Conservation (phyloP, 2,329 filamentous ascomycete genomes). For the Atkinsonella texensis region DNA sequence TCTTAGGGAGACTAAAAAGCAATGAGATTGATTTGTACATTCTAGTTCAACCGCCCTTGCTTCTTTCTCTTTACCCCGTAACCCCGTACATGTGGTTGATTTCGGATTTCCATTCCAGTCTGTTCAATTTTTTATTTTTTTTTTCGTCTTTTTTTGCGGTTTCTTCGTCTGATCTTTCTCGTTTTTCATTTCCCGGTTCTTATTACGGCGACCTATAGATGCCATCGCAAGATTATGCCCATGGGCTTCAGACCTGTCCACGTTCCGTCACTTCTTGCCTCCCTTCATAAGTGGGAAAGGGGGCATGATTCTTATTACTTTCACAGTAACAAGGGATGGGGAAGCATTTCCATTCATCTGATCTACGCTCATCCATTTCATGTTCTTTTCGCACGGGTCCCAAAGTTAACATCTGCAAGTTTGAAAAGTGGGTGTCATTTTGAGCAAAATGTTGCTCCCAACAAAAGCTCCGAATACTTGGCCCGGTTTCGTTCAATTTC, state of each 20-base stretch:
- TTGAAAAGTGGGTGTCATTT: too few relatives aligned
- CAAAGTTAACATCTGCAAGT: too few relatives aligned
- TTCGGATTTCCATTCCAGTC: constrained; percentile 7
- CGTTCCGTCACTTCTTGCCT: constrained; percentile 4
- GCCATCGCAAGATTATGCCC: constrained; percentile 18
- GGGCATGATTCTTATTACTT: too few relatives aligned
- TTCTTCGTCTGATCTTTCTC: background rate
- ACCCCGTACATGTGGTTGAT: constrained; percentile 1
- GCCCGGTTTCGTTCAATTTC: background rate
- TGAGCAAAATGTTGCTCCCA: too few relatives aligned
- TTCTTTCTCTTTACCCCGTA: background rate
- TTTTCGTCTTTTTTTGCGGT: background rate
- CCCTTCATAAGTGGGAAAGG: background rate
- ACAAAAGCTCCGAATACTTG: background rate
- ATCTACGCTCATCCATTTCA: background rate
- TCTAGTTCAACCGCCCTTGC: constrained; percentile 9
- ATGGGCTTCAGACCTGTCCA: constrained; percentile 10
- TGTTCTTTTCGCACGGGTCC: too few relatives aligned
- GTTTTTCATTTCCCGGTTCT: background rate
- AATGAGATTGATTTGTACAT: constrained; percentile 20
- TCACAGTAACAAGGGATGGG: too few relatives aligned
- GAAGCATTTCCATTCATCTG: background rate
- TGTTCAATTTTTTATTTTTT: constrained; percentile 20
- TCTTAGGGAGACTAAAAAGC: constrained; percentile 13
- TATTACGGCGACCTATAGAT: constrained; percentile 20